Evolutionary conservation across 2,329 filamentous ascomycete genomes (phyloP), one percentile per base, ranked within the genome.

Genomic region (Pseudocercospora fuligena): DNA sequence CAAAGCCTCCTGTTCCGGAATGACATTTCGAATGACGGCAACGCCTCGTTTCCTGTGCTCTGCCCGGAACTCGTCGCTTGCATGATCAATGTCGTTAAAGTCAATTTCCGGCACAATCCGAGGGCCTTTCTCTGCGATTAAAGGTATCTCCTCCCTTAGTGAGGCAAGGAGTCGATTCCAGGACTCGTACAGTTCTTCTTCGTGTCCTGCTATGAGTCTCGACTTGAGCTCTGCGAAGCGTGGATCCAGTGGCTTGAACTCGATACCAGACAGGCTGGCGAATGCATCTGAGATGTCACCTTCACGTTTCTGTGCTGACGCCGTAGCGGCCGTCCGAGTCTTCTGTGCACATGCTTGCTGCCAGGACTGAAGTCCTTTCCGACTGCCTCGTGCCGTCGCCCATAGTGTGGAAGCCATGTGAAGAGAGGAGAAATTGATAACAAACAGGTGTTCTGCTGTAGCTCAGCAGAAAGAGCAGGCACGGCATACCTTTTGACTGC

Each of bases 41-140:
- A 84, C 82, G 19, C 83, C 83, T 36, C 89, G 85, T 73, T 88
- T 87, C 72, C 84, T 84, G 60, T 89, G 81, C 73, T 86, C 85
- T 57, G 80, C 80, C 61, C 81, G 82, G 75, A 91, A 91, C 1
- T 83, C 80, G 25, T 84, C 80, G 2, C 86, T 83, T 60, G 85
- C 82, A 62, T 81, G 67, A 31, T 75, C 73, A 49, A 85, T 75
- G 53, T 84, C 81, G 31, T 79, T 78, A 75, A 82, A 84, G 61
- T 83, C 73, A 43, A 85, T 84, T 65, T 82, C 78, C 0, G 83
- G 83, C 16, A 85, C 78, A 51, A 80, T 74, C 16, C 76, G 78
- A 11, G 80, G 79, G 11, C 81, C 80, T 14, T 77, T 75, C 66
- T 80, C 77, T 14, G 78, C 76, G 33, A 85, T 83, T 43, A 78